A percentile compares a stretch with the other conserved stretches of the same genome.
These are phyloP conservation scores for Ochromonadaceae sp. DNA, from an alignment of 352 stramenopile genomes.

Conservation along the genomic window DNA sequence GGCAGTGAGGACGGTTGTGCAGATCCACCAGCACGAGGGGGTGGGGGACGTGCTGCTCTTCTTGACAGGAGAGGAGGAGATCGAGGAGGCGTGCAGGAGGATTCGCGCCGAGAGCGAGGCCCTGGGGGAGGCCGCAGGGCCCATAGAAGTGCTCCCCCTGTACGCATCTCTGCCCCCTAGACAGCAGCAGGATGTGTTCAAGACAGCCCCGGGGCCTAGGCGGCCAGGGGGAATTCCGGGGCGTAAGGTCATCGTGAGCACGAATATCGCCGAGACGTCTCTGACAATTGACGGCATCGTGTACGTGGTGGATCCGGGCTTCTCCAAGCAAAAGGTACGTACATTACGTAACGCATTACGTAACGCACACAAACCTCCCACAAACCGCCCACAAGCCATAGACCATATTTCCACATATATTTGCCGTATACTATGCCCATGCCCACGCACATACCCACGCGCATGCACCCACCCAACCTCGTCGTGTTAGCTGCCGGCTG, in stretches of 20 bases:
- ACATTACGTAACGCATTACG: not conserved
- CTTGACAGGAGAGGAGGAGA: slow-evolving; percentile 95
- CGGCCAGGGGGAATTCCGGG: slow-evolving; percentile 44
- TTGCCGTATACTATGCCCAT: too few relatives aligned
- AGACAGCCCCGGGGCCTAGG: slow-evolving; percentile 47
- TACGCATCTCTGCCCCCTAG: slow-evolving; percentile 84
- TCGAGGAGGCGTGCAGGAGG: slow-evolving; percentile 76
- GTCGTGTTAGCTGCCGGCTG: too few relatives aligned
- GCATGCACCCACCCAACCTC: too few relatives aligned
- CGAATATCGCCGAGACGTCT: slow-evolving; percentile 98
- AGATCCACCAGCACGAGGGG: slow-evolving; percentile 90
- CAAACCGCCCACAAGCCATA: too few relatives aligned
- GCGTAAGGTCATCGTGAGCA: slow-evolving; percentile 92
- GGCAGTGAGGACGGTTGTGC: slow-evolving; percentile 38
- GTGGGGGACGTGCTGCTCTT: slow-evolving; percentile 97
- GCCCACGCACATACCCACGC: too few relatives aligned
- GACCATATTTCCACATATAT: too few relatives aligned
- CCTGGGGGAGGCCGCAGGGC: slow-evolving; percentile 33
- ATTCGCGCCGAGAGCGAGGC: slow-evolving; percentile 50
- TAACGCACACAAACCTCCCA: too few relatives aligned
- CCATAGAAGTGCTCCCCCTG: slow-evolving; percentile 66
- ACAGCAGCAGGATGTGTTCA: slow-evolving; percentile 83
- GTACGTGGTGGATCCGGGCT: slow-evolving; percentile 97
- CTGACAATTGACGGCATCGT: slow-evolving; percentile 99
- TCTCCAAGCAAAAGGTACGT: slow-evolving; percentile 93